Evolutionary conservation across 192 early-diverging fungal species (phyloP).

Genomic region (Coemansia sp.): DNA sequence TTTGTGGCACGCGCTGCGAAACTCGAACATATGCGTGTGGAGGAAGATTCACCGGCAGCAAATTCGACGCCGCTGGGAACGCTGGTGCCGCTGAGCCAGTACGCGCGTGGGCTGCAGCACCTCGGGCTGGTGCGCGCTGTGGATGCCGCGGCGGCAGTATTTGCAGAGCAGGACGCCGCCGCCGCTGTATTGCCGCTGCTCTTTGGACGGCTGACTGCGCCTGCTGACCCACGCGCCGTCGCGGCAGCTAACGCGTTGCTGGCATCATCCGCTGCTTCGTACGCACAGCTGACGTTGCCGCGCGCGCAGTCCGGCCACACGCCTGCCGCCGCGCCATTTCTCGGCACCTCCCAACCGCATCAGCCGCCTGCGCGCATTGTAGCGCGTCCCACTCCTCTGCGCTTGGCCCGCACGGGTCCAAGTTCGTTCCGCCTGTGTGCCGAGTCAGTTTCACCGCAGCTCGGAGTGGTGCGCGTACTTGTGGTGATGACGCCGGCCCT

Average conservation of each 20-base stretch:
- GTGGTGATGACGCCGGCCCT: slow-evolving; percentile 40
- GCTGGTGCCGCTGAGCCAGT: slow-evolving; percentile 35
- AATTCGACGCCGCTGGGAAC: slow-evolving; percentile 26
- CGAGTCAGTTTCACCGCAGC: slow-evolving; percentile 5
- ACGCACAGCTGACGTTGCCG: slow-evolving; percentile 19
- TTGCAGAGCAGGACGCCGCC: slow-evolving; percentile 25
- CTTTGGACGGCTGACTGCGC: slow-evolving; percentile 47
- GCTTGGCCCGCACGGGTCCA: slow-evolving; percentile 15
- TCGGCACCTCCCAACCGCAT: not conserved
- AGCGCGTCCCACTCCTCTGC: slow-evolving; percentile 35
- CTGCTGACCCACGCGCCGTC: slow-evolving; percentile 30
- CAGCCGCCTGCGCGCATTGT: slow-evolving; percentile 34
- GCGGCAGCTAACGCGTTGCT: slow-evolving; percentile 38
- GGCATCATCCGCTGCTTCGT: slow-evolving; percentile 31
- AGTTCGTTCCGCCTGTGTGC: slow-evolving; percentile 29
- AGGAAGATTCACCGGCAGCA: not conserved
- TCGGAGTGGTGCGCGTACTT: slow-evolving; percentile 13
- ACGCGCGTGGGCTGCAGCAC: slow-evolving; percentile 21
- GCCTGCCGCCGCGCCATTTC: slow-evolving; percentile 25
- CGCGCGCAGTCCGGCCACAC: slow-evolving; percentile 14
- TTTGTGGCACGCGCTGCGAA: slow-evolving; percentile 34
- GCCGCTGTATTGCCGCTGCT: slow-evolving; percentile 39
- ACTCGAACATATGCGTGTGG: slow-evolving; percentile 2
- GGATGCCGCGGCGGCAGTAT: slow-evolving; percentile 24
- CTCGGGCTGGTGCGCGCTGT: slow-evolving; percentile 45